phyloP scores from a whole-genome alignment of 495 filamentous ascomycete species.

The Bathelium albidoporum region DNA sequence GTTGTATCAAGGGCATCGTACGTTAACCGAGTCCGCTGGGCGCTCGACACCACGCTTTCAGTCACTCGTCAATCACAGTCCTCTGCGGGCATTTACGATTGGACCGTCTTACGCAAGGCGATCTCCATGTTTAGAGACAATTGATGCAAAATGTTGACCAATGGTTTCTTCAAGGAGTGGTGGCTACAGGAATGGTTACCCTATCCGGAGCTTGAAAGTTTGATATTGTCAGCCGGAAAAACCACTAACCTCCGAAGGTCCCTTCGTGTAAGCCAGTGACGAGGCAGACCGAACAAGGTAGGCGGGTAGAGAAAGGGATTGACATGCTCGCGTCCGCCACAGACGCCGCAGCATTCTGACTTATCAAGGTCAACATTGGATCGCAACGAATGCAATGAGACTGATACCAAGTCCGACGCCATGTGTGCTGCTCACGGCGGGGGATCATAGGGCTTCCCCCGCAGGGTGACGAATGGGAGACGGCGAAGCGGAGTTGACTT shows the following conservation, averaged over 20 bases:
- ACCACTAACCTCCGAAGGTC: slow-evolving; percentile 28
- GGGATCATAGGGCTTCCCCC: too few species aligned
- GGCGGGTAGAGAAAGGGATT: not conserved
- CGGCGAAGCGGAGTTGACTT: too few species aligned
- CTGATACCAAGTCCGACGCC: not conserved
- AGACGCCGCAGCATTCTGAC: not conserved
- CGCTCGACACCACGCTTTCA: slow-evolving; percentile 53
- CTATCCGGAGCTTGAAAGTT: too few species aligned
- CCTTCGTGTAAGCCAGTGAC: slow-evolving; percentile 27
- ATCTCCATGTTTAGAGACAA: slow-evolving; percentile 66
- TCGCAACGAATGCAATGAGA: not conserved
- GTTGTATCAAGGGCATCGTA: slow-evolving; percentile 64
- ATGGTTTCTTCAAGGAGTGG: slow-evolving; percentile 65
- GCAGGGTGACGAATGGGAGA: too few species aligned
- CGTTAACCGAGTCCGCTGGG: slow-evolving; percentile 53
- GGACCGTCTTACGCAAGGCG: slow-evolving; percentile 51
- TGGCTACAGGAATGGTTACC: slow-evolving; percentile 42
- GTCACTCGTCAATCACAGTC: not conserved
- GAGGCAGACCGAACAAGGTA: not conserved
- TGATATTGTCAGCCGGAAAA: too few species aligned
- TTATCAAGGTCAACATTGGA: not conserved
- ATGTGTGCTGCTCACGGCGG: too few species aligned
- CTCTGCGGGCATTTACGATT: slow-evolving; percentile 13
- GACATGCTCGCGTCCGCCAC: not conserved
- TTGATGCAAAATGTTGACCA: slow-evolving; percentile 65